Conservation (phyloP, 2,329 filamentous ascomycete species). For the Fusarium dlaminii region DNA sequence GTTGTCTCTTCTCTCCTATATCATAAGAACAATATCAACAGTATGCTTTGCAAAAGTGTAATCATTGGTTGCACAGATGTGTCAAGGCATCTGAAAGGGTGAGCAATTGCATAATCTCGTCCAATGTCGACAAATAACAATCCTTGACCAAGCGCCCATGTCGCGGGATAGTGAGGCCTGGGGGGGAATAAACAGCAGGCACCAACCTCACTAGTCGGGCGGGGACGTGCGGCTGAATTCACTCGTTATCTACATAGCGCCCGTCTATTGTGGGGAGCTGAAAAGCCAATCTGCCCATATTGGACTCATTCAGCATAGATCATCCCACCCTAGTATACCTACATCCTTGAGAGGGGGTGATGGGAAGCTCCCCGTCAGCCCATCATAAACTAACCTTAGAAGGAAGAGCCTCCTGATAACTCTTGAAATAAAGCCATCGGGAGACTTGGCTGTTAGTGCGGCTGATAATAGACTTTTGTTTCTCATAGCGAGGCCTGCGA, state of each 20-base stretch:
- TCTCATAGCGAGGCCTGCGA: too few relatives aligned
- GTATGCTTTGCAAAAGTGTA: too few relatives aligned
- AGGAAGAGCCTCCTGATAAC: too few relatives aligned
- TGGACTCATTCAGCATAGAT: background rate
- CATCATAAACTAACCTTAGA: too few relatives aligned
- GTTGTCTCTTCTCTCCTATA: background rate
- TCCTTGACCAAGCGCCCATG: too few relatives aligned
- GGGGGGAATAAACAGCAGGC: background rate
- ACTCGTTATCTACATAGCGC: background rate
- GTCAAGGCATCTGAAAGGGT: background rate
- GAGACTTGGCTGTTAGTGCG: too few relatives aligned
- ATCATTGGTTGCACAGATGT: background rate
- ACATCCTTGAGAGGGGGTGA: background rate
- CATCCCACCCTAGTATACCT: background rate
- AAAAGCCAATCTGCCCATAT: background rate
- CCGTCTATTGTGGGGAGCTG: background rate
- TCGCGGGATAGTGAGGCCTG: too few relatives aligned
- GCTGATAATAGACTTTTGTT: too few relatives aligned
- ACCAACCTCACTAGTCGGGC: background rate
- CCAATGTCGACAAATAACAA: background rate
- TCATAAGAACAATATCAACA: accelerated
- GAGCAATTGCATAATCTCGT: too few relatives aligned
- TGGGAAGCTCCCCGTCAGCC: too few relatives aligned
- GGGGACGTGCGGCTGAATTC: background rate
- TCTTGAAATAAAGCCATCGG: accelerated